These are phyloP conservation scores for Debaryomycetaceae sp. DNA, from an alignment of 1,139 yeast genomes.

Conservation along the genomic window DNA sequence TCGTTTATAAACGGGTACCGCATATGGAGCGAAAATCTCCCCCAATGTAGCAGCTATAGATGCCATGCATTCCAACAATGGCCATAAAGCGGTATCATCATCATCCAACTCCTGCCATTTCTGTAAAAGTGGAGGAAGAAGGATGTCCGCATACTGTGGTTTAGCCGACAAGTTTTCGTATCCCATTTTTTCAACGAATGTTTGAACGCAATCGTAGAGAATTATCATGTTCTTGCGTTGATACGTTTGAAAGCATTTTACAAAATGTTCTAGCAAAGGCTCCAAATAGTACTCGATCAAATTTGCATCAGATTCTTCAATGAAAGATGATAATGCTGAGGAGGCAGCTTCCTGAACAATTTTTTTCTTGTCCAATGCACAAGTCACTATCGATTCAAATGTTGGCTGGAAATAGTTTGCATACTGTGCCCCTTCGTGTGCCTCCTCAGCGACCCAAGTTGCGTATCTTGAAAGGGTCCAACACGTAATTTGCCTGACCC, in stretches of 20 bases:
- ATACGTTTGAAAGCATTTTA: slow-evolving; percentile 69
- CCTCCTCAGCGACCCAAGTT: slow-evolving; percentile 73
- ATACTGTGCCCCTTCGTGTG: slow-evolving; percentile 56
- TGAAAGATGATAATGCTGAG: slow-evolving; percentile 76
- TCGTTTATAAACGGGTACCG: slow-evolving; percentile 81
- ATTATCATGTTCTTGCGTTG: slow-evolving; percentile 79
- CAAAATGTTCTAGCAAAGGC: slow-evolving; percentile 66
- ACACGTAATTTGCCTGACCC: slow-evolving; percentile 89
- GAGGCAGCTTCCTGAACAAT: slow-evolving; percentile 95
- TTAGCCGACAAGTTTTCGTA: slow-evolving; percentile 49
- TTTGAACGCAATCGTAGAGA: slow-evolving; percentile 88
- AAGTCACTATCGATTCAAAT: slow-evolving; percentile 66
- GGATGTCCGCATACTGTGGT: slow-evolving; percentile 53
- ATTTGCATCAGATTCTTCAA: slow-evolving; percentile 71
- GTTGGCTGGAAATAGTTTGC: slow-evolving; percentile 73
- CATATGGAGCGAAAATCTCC: slow-evolving; percentile 82
- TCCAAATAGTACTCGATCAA: slow-evolving; percentile 47
- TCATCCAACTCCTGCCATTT: slow-evolving; percentile 78
- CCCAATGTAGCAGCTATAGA: slow-evolving; percentile 87
- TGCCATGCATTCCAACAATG: slow-evolving; percentile 87
- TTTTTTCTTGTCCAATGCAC: slow-evolving; percentile 79
- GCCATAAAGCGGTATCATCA: slow-evolving; percentile 84
- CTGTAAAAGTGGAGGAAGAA: slow-evolving; percentile 75
- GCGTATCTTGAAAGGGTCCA: slow-evolving; percentile 92
- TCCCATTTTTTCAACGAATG: slow-evolving; percentile 78